Evolutionary conservation across 169 alveolate species (phyloP), one percentile per base, ranked within the genome.

Genomic region (Plasmodium knowlesi): DNA sequence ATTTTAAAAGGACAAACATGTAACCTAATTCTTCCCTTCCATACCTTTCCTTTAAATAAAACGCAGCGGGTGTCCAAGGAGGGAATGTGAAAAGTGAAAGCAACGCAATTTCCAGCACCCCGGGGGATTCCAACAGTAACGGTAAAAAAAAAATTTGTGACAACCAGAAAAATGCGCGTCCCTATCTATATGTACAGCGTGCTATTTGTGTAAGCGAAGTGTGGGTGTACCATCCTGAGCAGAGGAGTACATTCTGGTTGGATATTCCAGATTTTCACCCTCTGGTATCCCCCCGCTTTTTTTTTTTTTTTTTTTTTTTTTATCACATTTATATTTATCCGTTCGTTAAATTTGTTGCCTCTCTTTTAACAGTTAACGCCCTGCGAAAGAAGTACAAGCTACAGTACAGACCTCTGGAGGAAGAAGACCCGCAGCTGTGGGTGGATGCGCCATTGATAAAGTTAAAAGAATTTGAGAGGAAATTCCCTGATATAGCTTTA

Each of bases 371-470:
- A 89, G 94, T 32, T 14, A 70, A 34, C n/a, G 30, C 41, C n/a
- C 46, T 34, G 39, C 25, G 95, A 19, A 80, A 96, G 90, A 94
- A 96, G 71, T 96, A 97, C 84, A 95, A 98, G 81, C 80, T 97
- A 10, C 98, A 97, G 83, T 96, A 88, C 82, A 79, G 92, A 3
- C 98, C 98, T 1, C 94, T 95, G 81, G 96, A 92, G 9, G 96
- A 95, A 4, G 97, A 97, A 53, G 97, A 96, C n/a, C 93, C 96
- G 25, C 73, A 83, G 41, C 83, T 96, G 84, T 97, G 98, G 98
- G 74, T 96, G 28, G 98, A 96, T 81, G 98, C 98, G 6, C 98
- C 98, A 28, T 92, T 96, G 41, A 92, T 96, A 46, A 97, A 96
- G 92, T 95, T 97, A 50, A 94, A 96, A 79, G 98, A 97, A 81